phyloP scores from a whole-genome alignment of 768 basidiomycete species.

The Leccinum variicolor region DNA sequence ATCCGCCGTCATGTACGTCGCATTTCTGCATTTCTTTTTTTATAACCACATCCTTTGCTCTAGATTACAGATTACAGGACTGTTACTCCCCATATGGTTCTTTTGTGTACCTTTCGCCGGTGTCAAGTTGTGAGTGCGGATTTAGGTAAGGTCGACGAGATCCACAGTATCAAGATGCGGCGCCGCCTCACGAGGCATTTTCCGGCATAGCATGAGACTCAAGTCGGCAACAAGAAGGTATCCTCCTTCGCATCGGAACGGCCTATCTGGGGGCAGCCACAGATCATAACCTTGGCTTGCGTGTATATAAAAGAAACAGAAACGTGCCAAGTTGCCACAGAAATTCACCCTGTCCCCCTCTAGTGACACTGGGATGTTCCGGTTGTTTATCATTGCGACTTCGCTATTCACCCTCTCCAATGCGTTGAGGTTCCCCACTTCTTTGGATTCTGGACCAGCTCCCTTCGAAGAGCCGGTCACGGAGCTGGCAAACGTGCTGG shows the following conservation, averaged over 20 bases:
- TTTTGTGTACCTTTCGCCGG: neutral
- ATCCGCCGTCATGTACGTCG: neutral
- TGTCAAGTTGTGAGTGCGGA: neutral
- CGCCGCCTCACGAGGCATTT: neutral
- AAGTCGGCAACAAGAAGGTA: neutral
- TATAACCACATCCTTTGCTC: neutral
- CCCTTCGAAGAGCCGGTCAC: neutral
- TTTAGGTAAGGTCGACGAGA: neutral
- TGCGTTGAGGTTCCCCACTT: neutral
- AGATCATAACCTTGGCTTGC: neutral
- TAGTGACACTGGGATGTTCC: constrained; percentile 1
- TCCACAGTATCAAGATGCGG: neutral
- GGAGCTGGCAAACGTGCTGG: constrained; percentile 4
- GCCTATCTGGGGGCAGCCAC: neutral
- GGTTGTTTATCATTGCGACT: constrained; percentile 4
- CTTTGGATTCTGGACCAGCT: neutral
- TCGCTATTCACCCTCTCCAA: constrained; percentile 5
- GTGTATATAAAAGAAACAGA: constrained; percentile 8
- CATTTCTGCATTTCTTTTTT: neutral
- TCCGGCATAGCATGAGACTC: neutral
- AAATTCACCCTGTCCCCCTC: neutral
- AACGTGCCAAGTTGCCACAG: no score
- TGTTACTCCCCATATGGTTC: neutral
- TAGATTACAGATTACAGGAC: neutral
- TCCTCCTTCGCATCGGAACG: neutral